Evolutionary conservation across 139 green algal species (phyloP).

Genomic region (Chlamydomonas incerta): DNA sequence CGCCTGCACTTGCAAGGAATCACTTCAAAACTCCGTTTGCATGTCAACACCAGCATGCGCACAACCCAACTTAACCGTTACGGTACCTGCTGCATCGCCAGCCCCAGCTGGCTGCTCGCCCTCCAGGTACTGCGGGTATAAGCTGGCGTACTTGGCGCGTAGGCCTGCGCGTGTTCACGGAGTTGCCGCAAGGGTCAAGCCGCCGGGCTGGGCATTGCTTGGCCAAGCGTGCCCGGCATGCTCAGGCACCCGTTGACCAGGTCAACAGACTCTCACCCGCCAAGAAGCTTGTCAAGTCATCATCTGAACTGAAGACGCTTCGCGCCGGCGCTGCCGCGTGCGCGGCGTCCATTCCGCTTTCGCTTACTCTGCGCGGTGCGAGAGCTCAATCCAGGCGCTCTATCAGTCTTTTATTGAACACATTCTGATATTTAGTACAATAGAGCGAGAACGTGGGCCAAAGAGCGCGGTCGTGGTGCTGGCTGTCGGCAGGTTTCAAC

Average conservation of each 20-base stretch:
- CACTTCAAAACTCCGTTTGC: no score
- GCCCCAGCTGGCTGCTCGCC: neutral
- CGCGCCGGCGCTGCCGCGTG: neutral
- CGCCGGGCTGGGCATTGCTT: no score
- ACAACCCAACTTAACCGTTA: no score
- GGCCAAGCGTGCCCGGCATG: no score
- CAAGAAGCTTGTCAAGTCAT: conserved; percentile 38
- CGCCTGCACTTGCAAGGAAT: neutral
- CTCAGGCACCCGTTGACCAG: no score
- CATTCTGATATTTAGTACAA: no score
- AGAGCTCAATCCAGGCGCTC: neutral
- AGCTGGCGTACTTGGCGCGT: conserved; percentile 30
- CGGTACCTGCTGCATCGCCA: neutral
- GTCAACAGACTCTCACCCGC: neutral
- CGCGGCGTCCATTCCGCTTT: neutral
- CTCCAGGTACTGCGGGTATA: neutral
- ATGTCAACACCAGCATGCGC: no score
- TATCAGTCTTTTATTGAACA: no score
- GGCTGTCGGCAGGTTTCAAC: no score
- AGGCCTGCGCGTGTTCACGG: neutral
- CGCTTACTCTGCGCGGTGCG: neutral
- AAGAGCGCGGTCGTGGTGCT: no score
- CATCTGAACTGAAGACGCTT: conserved; percentile 37
- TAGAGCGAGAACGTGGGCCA: no score
- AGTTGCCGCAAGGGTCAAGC: no score